Evolutionary conservation across 2,329 filamentous ascomycete species (phyloP).

Genomic region (Epichloe coenophiala): DNA sequence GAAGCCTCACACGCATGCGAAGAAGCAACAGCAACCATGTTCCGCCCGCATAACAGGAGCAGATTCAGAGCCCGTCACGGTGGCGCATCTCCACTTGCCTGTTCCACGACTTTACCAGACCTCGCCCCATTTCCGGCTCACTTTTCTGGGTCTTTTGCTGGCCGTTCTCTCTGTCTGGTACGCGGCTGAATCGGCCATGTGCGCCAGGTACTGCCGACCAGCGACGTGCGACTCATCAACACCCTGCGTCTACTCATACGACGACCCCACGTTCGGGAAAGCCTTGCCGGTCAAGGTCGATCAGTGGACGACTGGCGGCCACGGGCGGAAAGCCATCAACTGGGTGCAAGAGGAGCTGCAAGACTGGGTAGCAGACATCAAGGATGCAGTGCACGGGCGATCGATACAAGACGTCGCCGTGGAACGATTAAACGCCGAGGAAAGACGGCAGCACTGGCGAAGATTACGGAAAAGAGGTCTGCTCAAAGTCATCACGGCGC

Average conservation of each 20-base stretch:
- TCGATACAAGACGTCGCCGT: conserved; percentile 32
- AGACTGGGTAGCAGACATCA: conserved; percentile 34
- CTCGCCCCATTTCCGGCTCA: conserved; percentile 32
- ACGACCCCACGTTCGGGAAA: conserved; percentile 47
- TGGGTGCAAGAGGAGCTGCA: conserved; percentile 27
- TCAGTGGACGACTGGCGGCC: conserved; percentile 43
- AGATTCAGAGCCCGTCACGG: conserved; percentile 5
- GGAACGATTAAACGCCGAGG: conserved; percentile 29
- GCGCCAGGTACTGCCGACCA: conserved; percentile 39
- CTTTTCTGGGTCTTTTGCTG: conserved; percentile 32
- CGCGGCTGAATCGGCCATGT: conserved; percentile 38
- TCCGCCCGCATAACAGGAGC: conserved; percentile 9
- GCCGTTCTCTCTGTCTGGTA: conserved; percentile 38
- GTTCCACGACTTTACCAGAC: conserved; percentile 33
- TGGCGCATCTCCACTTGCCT: conserved; percentile 28
- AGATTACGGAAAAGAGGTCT: conserved; percentile 35
- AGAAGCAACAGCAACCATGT: background rate
- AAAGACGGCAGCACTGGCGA: conserved; percentile 35
- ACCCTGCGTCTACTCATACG: conserved; percentile 40
- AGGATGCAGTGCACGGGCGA: conserved; percentile 31
- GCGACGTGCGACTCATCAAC: conserved; percentile 28
- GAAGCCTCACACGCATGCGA: no score
- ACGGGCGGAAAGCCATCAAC: conserved; percentile 27
- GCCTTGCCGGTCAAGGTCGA: conserved; percentile 50
- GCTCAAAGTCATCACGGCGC: conserved; percentile 18